A percentile compares a stretch with the other conserved stretches of the same genome.
Conservation (phyloP, 2,329 filamentous ascomycete species). For the Bipolaris cookei region DNA sequence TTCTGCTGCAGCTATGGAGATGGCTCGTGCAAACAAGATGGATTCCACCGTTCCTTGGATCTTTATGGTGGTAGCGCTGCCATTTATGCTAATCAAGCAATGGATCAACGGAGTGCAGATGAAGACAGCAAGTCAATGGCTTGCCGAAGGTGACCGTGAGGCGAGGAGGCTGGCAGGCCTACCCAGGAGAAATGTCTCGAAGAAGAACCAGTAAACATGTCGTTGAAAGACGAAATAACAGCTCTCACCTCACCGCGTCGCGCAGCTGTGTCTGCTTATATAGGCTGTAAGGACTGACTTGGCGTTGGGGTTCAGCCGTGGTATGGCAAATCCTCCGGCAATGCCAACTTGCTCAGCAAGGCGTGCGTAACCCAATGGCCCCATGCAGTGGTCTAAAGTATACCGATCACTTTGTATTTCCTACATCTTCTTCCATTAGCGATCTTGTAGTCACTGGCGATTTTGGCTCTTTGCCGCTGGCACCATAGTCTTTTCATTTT, state of each 20-base stretch:
- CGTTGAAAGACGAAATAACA: neutral
- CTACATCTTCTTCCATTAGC: constrained; percentile 2
- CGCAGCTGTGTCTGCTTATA: neutral
- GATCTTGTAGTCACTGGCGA: constrained; percentile 14
- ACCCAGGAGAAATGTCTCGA: constrained; percentile 41
- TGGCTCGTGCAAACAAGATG: constrained; percentile 87
- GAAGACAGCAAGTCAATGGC: constrained; percentile 87
- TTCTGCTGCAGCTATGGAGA: constrained; percentile 88
- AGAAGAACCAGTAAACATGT: constrained; percentile 34
- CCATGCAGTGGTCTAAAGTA: neutral
- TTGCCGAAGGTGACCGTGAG: constrained; percentile 87
- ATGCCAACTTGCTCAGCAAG: neutral
- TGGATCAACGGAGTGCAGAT: constrained; percentile 93
- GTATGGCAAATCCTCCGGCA: neutral
- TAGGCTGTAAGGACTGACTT: neutral
- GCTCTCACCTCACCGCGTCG: neutral
- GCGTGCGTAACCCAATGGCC: neutral
- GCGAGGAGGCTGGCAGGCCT: constrained; percentile 58
- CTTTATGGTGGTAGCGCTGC: constrained; percentile 78
- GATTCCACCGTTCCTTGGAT: constrained; percentile 72
- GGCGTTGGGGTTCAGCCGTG: neutral
- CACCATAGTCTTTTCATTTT: neutral
- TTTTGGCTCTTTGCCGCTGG: constrained; percentile 1
- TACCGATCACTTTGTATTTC: neutral
- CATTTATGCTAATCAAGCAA: constrained; percentile 91